These are phyloP conservation scores for Mycena sanguinolenta DNA, from an alignment of 768 basidiomycete genomes.

Conservation along the genomic window DNA sequence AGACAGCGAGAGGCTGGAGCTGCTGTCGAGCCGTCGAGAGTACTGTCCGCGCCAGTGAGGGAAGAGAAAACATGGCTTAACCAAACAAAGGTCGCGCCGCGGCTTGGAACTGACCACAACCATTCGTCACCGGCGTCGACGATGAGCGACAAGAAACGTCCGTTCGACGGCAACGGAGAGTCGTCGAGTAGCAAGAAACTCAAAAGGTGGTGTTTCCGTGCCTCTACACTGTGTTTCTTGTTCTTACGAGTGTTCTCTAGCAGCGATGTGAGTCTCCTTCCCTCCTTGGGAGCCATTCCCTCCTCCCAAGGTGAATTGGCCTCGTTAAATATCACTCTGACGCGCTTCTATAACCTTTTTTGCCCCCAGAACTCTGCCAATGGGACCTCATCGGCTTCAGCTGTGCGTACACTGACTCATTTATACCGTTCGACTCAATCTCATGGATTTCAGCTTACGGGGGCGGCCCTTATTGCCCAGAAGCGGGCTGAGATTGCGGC, in stretches of 20 bases:
- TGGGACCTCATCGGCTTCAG: slow-evolving; percentile 55
- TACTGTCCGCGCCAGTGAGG: too few relatives aligned
- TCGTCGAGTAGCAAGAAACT: slow-evolving; percentile 66
- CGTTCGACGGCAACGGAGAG: slow-evolving; percentile 68
- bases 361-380: slow-evolving; percentile 65
- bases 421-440: slow-evolving; percentile 8
- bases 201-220: slow-evolving; percentile 69
- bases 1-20: slow-evolving; percentile 47
- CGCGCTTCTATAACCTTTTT: slow-evolving; percentile 78
- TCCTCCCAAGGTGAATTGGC: slow-evolving; percentile 87
- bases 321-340: slow-evolving; percentile 66
- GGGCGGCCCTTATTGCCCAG: slow-evolving; percentile 81
- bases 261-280: slow-evolving; percentile 73
- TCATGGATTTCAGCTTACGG: slow-evolving; percentile 53
- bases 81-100: too few relatives aligned
- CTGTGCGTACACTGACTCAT: slow-evolving; percentile 54
- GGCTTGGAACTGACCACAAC: too few relatives aligned
- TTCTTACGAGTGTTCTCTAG: slow-evolving; percentile 52
- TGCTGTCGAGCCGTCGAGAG: too few relatives aligned
- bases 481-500: slow-evolving; percentile 89
- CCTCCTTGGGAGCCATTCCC: too few relatives aligned
- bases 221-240: slow-evolving; percentile 3
- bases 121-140: too few relatives aligned
- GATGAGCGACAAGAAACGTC: slow-evolving; percentile 80
- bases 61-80: too few relatives aligned